Base-by-base conservation (phyloP, 176 grass and related monocot genomes). In the Thalia dealbata region DNA sequence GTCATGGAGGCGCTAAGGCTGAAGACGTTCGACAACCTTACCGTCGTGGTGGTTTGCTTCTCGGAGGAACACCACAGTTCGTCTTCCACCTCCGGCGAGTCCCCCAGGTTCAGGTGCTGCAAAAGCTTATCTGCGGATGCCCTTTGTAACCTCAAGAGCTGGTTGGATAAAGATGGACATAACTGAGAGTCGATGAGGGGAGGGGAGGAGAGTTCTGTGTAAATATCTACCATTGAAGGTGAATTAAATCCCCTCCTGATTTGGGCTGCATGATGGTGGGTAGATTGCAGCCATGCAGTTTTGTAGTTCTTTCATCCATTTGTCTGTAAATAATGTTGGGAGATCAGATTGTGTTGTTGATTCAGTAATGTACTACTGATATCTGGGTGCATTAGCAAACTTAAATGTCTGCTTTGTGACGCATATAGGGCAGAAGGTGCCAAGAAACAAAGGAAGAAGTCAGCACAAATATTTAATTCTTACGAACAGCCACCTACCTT, bases 101-200 rank as follows among this genome's bases (percentile, higher is more conserved):
- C 18, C 0, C 13, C 8, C 13, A 7, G 69, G 26, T 27, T 28
- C 18, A 52, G 45, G 24, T 72, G 69, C 29, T 72, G 43, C 48
- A 72, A 72, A 52, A 72, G 69, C 46, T 52, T 52, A 44, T 72
- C 69, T n/a, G 18, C 24, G 1, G 69, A 72, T 21, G 69, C 69
- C 41, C 44, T 72, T 41, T 72, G 69, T 52, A 72, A 72, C 14
- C 69, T 52, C 7, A 72, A 41, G 69, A 29, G 69, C 45, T 72
- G 45, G 69, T 22, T 72, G 69, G 48, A 52, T 19, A 72, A 52
- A 26, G 46, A 19, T 72, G 69, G 46, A 9, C 6, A 18, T 19
- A 72, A 28, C 25, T 72, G 46, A 72, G 18, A 2, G 21, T 28
- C 8, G 14, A 28, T 0, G 65, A 38, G 32, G 32, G 32, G 4